A percentile compares a stretch with the other conserved stretches of the same genome.
These are phyloP conservation scores for Salix suchowensis DNA, from an alignment of 345 rosid species.

Conservation along the genomic window DNA sequence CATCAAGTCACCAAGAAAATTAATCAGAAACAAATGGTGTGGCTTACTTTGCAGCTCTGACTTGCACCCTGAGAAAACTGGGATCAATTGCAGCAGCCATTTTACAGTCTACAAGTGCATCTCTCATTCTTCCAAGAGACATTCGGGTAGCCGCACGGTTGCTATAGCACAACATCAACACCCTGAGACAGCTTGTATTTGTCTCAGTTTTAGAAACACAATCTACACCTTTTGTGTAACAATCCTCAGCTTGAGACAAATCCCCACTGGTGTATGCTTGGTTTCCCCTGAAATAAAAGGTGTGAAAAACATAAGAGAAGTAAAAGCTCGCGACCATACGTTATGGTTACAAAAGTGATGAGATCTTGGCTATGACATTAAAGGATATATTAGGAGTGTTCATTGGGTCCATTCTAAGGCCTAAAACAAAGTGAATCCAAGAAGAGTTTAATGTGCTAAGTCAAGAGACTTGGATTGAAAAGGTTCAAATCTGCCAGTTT, in stretches of 20 bases:
- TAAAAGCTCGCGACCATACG: background rate
- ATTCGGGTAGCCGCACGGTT: constrained; percentile 90
- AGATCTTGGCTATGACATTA: no score
- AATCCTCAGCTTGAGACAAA: constrained; percentile 74
- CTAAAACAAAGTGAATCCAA: no score
- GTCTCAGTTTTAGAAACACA: constrained; percentile 60
- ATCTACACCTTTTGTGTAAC: constrained; percentile 70
- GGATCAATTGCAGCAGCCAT: constrained; percentile 78
- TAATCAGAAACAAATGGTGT: constrained; percentile 18
- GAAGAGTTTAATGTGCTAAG: no score
- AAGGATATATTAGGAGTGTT: no score
- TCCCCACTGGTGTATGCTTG: constrained; percentile 77
- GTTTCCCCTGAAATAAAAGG: constrained; percentile 67
- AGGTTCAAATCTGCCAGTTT: no score
- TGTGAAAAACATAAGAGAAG: constrained; percentile 16
- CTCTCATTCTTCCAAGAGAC: constrained; percentile 87
- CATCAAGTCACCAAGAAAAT: background rate
- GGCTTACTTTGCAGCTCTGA: constrained; percentile 85
- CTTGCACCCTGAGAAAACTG: constrained; percentile 73
- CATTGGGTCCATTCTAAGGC: no score
- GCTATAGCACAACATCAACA: constrained; percentile 88
- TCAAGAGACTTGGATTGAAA: no score
- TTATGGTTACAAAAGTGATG: background rate
- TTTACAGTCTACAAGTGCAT: constrained; percentile 79
- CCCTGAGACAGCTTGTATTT: constrained; percentile 78